Evolutionary conservation across 73 alveolate genomes (phyloP), one percentile per base, ranked within the genome.

Genomic region (Breviolum minutum): DNA sequence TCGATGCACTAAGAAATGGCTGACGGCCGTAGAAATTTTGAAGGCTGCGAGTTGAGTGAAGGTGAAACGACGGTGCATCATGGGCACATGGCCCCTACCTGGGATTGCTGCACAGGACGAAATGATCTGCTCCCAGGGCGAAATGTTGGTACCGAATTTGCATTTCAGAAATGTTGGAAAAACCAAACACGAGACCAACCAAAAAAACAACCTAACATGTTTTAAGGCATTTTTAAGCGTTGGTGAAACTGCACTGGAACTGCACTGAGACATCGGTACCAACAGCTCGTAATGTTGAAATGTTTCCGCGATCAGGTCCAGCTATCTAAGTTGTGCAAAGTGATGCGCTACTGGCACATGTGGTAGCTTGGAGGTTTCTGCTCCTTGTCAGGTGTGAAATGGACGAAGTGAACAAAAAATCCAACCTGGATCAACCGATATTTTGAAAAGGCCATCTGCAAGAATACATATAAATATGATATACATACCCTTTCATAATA

Each of bases 31-130:
- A 12, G 17, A 79, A 79, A 79, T 79, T 79, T 79, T 79, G 87
- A 79, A 79, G 87, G 87, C 87, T 73, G 82, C 20, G 54, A 22
- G 82, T 40, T 40, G 54, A 40, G 3, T 40, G 5, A 40, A 40
- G 54, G 54, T 40, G 54, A 40, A 40, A 3, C 54, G n/a, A 40
- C 3, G 54, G 54, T 40, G 29, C 30, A 73, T 16, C 13, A 24
- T 73, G 54, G 54, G 54, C 54, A 40, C 54, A 40, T 24, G 40
- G 82, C 82, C 40, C 14, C 30, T 26, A 40, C 82, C 82, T 73
- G 82, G 82, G 82, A 69, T 69, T 69, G 82, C 82, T 73, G 82
- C 82, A 73, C 82, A 73, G 82, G 48, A 73, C 82, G 54, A 40
- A 40, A 26, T 73, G 77, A 69, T n/a, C 77, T 69, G 77, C 82